Conservation (phyloP, 345 rosid species). For the Luvunga scandens region DNA sequence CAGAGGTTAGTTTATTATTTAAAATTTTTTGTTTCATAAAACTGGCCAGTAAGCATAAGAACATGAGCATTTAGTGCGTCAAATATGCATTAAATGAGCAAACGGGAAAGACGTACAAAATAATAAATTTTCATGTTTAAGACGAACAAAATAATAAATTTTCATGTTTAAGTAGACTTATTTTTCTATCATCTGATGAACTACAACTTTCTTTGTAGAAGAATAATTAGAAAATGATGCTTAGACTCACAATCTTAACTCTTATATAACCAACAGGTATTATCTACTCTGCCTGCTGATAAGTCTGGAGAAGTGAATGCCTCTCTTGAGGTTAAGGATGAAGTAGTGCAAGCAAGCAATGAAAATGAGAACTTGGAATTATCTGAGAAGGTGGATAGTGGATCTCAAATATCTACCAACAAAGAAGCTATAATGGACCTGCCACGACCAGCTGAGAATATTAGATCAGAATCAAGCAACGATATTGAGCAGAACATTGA, state of each 20-base stretch:
- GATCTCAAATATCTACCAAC: slow-evolving; percentile 5
- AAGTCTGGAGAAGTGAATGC: slow-evolving; percentile 33
- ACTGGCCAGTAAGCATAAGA: background rate
- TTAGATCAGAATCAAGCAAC: slow-evolving; percentile 24
- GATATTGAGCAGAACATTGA: background rate
- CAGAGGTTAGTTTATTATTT: slow-evolving; percentile 38
- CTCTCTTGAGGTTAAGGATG: slow-evolving; percentile 16
- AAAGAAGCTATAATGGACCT: background rate
- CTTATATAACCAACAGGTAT: slow-evolving; percentile 33
- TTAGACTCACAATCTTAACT: slow-evolving; percentile 1
- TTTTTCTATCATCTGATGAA: background rate
- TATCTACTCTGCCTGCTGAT: slow-evolving; percentile 9
- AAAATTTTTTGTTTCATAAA: background rate
- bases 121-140: background rate
- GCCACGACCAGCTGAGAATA: slow-evolving; percentile 25
- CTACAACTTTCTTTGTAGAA: background rate
- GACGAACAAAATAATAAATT: background rate
- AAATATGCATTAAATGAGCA: background rate
- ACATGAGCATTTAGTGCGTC: slow-evolving; percentile 2
- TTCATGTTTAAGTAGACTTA: background rate
- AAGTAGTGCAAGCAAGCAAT: slow-evolving; percentile 5
- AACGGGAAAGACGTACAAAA: background rate
- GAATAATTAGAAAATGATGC: background rate
- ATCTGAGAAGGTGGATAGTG: slow-evolving; percentile 1
- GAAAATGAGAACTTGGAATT: background rate